Conservation (phyloP, 352 stramenopile genomes). For the Peronospora belbahrii region DNA sequence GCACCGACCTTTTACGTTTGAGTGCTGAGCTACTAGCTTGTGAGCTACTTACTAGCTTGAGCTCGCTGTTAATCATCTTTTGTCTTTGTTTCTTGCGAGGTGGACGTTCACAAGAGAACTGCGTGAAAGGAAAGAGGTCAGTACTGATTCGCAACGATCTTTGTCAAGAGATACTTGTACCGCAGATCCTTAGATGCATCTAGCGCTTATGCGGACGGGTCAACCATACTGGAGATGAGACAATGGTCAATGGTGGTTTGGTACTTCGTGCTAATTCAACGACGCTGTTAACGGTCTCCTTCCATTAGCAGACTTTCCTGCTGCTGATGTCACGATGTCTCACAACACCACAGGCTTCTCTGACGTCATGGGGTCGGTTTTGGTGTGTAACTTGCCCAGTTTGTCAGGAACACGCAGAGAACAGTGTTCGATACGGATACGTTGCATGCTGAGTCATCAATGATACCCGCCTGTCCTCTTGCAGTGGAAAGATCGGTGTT, state of each 20-base stretch:
- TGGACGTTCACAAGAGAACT: slow-evolving; percentile 19
- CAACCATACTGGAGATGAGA: slow-evolving; percentile 33
- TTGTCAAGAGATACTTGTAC: too few species aligned
- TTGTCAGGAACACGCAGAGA: not conserved
- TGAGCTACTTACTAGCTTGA: slow-evolving; percentile 5
- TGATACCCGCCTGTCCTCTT: not conserved
- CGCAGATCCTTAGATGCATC: slow-evolving; percentile 34
- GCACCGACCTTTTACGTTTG: slow-evolving; percentile 37
- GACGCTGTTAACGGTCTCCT: too few species aligned
- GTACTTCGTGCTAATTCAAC: not conserved
- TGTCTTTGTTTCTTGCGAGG: not conserved
- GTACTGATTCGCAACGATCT: slow-evolving; percentile 58
- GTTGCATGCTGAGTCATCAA: not conserved
- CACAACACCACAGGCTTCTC: slow-evolving; percentile 25
- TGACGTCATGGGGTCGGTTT: slow-evolving; percentile 27
- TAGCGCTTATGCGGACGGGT: slow-evolving; percentile 41
- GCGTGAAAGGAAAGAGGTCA: slow-evolving; percentile 23
- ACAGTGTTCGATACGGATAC: not conserved
- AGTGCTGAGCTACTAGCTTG: slow-evolving; percentile 39
- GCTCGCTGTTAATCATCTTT: not conserved
- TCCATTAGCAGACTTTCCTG: not conserved
- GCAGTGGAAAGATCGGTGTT: not conserved
- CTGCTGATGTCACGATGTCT: slow-evolving; percentile 10
- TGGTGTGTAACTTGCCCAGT: slow-evolving; percentile 1
- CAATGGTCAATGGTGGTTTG: slow-evolving; percentile 9